These are phyloP conservation scores for Xylaria longipes DNA, from an alignment of 495 filamentous ascomycete genomes.

Conservation along the genomic window DNA sequence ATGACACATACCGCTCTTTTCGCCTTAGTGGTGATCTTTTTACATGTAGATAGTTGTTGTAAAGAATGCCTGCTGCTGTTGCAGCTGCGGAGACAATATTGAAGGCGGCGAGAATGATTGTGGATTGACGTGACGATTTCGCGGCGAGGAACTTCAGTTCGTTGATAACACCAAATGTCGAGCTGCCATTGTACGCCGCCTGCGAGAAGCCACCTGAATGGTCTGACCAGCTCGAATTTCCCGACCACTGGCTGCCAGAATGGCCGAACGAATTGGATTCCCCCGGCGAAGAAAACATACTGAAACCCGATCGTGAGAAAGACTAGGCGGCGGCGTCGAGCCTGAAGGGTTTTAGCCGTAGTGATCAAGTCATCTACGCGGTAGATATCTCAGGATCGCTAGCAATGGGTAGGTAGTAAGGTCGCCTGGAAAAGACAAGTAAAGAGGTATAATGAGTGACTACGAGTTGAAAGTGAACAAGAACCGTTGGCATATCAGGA, in stretches of 20 bases:
- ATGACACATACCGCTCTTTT: constrained; percentile 30
- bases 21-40: constrained; percentile 34
- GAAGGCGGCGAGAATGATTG: constrained; percentile 55
- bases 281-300: constrained; percentile 35
- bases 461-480: constrained; percentile 33
- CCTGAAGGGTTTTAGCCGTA: constrained; percentile 47
- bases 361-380: constrained; percentile 57
- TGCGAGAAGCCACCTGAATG: constrained; percentile 42
- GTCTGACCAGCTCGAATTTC: constrained; percentile 44
- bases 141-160: constrained; percentile 51
- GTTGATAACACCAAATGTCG: constrained; percentile 44
- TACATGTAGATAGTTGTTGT: constrained; percentile 48
- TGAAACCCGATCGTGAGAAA: constrained; percentile 44
- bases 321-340: constrained; percentile 53
- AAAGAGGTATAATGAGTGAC: constrained; percentile 31
- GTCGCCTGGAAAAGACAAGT: constrained; percentile 28
- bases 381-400: constrained; percentile 41
- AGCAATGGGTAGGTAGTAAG: constrained; percentile 38
- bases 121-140: constrained; percentile 55
- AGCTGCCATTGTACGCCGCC: constrained; percentile 42
- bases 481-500: constrained; percentile 37
- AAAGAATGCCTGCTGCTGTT: constrained; percentile 52
- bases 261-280: constrained; percentile 35
- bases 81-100: constrained; percentile 55
- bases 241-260: constrained; percentile 46